Evolutionary conservation across 2,329 filamentous ascomycete genomes (phyloP).

Genomic region (Rasamsonia emersonii): DNA sequence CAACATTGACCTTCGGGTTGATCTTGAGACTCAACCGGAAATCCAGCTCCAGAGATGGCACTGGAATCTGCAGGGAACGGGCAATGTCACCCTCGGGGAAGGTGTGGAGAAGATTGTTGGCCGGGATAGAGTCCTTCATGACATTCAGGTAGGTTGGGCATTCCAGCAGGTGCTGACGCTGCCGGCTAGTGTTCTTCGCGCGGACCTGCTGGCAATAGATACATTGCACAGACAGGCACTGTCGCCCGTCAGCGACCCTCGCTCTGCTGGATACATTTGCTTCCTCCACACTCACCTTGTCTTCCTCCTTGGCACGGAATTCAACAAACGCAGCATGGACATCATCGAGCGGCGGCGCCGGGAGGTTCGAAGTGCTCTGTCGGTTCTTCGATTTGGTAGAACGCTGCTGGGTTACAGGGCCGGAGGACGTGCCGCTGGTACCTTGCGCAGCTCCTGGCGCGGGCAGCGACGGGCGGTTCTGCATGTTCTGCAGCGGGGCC

Average conservation of each 20-base stretch:
- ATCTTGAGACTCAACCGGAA: constrained; percentile 47
- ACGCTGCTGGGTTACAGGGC: constrained; percentile 22
- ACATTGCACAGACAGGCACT: constrained; percentile 43
- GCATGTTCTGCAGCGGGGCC: constrained; percentile 31
- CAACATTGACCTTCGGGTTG: constrained; percentile 42
- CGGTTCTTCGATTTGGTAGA: constrained; percentile 24
- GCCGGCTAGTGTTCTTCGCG: constrained; percentile 43
- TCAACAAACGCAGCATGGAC: constrained; percentile 43
- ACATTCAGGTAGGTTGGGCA: constrained; percentile 43
- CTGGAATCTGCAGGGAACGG: constrained; percentile 39
- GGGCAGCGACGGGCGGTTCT: constrained; percentile 32
- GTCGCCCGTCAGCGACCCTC: constrained; percentile 7
- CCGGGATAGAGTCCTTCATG: constrained; percentile 45
- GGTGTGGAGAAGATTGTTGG: constrained; percentile 43
- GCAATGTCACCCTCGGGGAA: constrained; percentile 43
- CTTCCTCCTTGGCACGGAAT: constrained; percentile 39
- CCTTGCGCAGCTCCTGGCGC: constrained; percentile 27
- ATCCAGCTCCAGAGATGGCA: constrained; percentile 41
- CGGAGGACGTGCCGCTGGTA: constrained; percentile 19
- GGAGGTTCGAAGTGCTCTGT: constrained; percentile 31
- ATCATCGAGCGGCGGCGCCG: constrained; percentile 40
- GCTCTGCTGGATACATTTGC: background rate
- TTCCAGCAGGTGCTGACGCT: constrained; percentile 42
- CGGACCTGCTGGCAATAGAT: constrained; percentile 44
- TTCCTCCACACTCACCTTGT: constrained; percentile 27